Evolutionary conservation across 371 early-diverging fungal genomes (phyloP), one percentile per base, ranked within the genome.

Genomic region (Fennellomyces sp.): DNA sequence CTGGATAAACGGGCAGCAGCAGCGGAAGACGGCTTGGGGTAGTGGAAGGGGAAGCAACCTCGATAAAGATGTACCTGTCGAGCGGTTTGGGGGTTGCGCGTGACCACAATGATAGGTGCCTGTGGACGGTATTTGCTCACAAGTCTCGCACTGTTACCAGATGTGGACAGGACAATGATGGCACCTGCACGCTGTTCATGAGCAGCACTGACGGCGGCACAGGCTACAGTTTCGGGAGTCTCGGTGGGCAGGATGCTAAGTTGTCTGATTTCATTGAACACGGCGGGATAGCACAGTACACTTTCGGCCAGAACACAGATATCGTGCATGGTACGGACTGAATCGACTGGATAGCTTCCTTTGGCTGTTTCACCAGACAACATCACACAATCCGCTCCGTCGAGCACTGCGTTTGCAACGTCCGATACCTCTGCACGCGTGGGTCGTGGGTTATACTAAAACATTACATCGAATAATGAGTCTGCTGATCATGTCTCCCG

Each of bases 331-430:
- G 91, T 92, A 45, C 74, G 58, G 29, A 93, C 88, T 5, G 76
- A 85, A 65, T 94, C 88, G 59, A 90, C 71, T 52, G 92, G 90
- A 76, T 96, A 94, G 61, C 62, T 65, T 12, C 90, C 99, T 76
- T 94, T 94, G 54, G 99, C 99, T 2, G 98, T 98, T 81, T 99
- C 99, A 61, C 96, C 97, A 51, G 97, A 97, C 54, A 99, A 83
- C 99, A 99, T 99, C 66, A 99, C 98, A 72, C 96, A 93, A 78
- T 97, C 99, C 36, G 96, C 93, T 51, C 98, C 98, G 75, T 97
- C 97, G 59, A 96, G 69, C 12, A 98, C 90, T 38, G 99, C 99
- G 80, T 99, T 97, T 33, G 99, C 97, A 31, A 99, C 97, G 75
- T 99, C 99, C 35, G 94, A 94, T 12, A 96, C 96, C 73, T 99